Evolutionary conservation across 495 filamentous ascomycete genomes (phyloP).

Genomic region (Penicillium roqueforti): DNA sequence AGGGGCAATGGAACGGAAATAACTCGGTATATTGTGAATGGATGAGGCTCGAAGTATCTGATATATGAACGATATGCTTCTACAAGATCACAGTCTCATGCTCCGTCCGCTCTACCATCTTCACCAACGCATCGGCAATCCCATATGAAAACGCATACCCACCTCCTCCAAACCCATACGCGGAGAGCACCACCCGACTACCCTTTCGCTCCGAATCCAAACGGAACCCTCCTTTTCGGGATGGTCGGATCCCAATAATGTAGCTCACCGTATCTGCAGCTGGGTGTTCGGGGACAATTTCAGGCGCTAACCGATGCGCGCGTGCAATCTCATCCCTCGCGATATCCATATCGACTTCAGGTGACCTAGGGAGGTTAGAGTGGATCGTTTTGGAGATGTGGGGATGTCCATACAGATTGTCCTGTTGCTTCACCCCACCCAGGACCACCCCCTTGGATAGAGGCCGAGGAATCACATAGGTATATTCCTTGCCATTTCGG

Average conservation of each 20-base stretch:
- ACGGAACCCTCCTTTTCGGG: conserved; percentile 37
- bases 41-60: too few species aligned
- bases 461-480: conserved; percentile 49
- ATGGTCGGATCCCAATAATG: conserved; percentile 42
- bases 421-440: conserved; percentile 45
- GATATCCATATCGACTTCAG: conserved; percentile 37
- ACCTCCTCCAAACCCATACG: conserved; percentile 44
- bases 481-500: conserved; percentile 45
- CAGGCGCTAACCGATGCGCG: conserved; percentile 38
- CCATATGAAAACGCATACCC: conserved; percentile 46
- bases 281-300: conserved; percentile 37
- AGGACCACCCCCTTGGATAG: conserved; percentile 40
- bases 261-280: conserved; percentile 29
- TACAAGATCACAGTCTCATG: conserved; percentile 30
- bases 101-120: conserved; percentile 39
- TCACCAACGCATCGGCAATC: conserved; percentile 35
- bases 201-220: conserved; percentile 33
- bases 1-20: too few species aligned
- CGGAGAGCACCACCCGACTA: conserved; percentile 30
- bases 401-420: conserved; percentile 29
- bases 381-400: background rate
- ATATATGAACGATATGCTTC: too few species aligned
- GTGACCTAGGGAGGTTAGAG: conserved; percentile 21
- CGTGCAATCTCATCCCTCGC: conserved; percentile 41
- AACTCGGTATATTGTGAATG: too few species aligned